Base-by-base conservation (phyloP, 2,329 filamentous ascomycete species). In the Herpotrichia juniperi region DNA sequence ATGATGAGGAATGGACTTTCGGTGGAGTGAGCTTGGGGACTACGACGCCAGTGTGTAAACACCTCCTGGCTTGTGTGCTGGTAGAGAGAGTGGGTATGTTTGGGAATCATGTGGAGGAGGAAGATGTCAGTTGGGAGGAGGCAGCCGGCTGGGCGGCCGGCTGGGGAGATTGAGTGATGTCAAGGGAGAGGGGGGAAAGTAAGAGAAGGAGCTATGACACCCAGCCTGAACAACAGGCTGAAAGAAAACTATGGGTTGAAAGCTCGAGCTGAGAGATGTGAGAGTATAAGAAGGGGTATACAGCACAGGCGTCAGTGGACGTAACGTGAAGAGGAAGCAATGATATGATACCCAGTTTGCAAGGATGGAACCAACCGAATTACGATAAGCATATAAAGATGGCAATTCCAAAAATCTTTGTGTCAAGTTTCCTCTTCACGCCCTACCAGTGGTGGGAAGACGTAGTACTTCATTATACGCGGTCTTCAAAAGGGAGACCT, bases 21-120 rank as follows among this genome's bases (percentile, higher is more conserved):
- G 84, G 85, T 0, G 84, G 84, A 0, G 45, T 81, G 46, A 78
- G 76, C 50, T 43, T 74, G 42, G 62, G 70, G 48, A 25, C 58
- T 3, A 67, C 74, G 31, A 76, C 82, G 51, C 83, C 85, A 48
- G 62, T 90, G 75, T 99, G 93, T 72, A 97, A 97, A 76, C 93
- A 99, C 74, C 74, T 97, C 4, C 81, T 97, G 14, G 93, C 93
- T 1, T 96, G 90, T 71, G 74, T 93, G 34, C 72, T 97, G 49
- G 87, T 81, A 5, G 87, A 91, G 69, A 78, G 80, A 42, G 93
- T 90, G 78, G 69, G 57, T 2, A 71, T 86, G 24, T 81, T 94
- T 59, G 81, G 79, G 4, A 64, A 64, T 1, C 83, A 83, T 61
- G 79, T 88, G 14, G 79, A 82, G 51, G 80, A 83, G 61, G 79